These are phyloP conservation scores for Excoecaria agallocha DNA, from an alignment of 345 rosid species.

Conservation along the genomic window DNA sequence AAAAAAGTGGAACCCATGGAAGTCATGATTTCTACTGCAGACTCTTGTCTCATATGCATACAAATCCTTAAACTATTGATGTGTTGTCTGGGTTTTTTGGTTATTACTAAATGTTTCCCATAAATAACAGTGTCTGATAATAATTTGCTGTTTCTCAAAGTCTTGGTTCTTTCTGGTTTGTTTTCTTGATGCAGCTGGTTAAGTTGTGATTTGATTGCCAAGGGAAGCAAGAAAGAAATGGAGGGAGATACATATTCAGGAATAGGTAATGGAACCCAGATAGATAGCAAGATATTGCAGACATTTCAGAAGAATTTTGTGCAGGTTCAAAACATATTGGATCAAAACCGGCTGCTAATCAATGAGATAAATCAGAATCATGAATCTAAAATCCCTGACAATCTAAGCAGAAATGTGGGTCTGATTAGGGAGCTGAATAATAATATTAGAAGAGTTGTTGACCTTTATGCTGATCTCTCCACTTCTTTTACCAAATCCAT, in stretches of 20 bases:
- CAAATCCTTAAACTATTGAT: conserved; percentile 30
- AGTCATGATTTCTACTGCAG: conserved; percentile 41
- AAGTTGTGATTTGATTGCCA: conserved; percentile 18
- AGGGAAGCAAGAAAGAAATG: conserved; percentile 29
- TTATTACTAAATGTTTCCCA: not conserved
- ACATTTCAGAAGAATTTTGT: conserved; percentile 68
- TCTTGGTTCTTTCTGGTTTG: conserved; percentile 9
- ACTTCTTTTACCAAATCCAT: conserved; percentile 53
- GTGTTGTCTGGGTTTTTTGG: conserved; percentile 19
- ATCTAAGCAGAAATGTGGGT: conserved; percentile 63
- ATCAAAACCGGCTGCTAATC: conserved; percentile 66
- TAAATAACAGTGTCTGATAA: too few species aligned
- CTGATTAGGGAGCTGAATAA: conserved; percentile 78
- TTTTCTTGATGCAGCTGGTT: conserved; percentile 22
- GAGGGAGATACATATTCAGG: conserved; percentile 65
- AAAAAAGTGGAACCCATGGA: conserved; percentile 26
- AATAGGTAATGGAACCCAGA: conserved; percentile 45
- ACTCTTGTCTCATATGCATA: conserved; percentile 42
- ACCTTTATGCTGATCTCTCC: conserved; percentile 71
- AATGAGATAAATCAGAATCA: conserved; percentile 79
- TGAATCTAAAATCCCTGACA: conserved; percentile 70
- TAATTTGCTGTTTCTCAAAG: conserved; percentile 7
- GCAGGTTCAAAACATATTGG: conserved; percentile 65
- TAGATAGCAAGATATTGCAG: conserved; percentile 61
- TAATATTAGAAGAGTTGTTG: conserved; percentile 70